Base-by-base conservation (phyloP, 2,329 filamentous ascomycete species). In the Colletotrichum gigasporum region DNA sequence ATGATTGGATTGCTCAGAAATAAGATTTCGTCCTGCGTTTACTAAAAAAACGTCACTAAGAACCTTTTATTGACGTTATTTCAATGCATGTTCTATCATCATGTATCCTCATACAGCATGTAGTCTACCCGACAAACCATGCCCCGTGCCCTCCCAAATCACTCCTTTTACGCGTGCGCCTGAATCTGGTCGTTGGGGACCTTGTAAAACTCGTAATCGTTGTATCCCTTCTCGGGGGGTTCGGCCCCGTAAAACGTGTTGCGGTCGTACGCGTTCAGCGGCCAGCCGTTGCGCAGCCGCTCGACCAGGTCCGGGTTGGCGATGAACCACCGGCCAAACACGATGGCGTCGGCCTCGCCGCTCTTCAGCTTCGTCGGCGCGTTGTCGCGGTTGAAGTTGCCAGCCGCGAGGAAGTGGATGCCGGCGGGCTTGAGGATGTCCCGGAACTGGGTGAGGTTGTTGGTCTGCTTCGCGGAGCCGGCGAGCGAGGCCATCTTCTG, bases 321-420 rank as follows among this genome's bases (percentile, higher is more conserved):
- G 11, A 75, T 65, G 30, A 73, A 75, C 9, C 57, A 56, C 6
- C 73, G 65, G 0, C 73, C 73, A n/a, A 74, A 75, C 1, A 79
- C 80, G 14, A 83, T 74, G 2, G 55, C 61, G 11, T 64, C 61
- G 11, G 61, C 20, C 20, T 60, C 47, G 2, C 34, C 18, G 72
- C 72, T 73, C 61, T 82, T 78, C 3, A 76, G 42, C 58, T 83
- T 67, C 72, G 84, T 76, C 1, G 76, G 78, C 0, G 77, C 75
- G 42, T 75, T 73, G 35, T 74, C 77, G 0, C 76, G 66, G 28
- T 73, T 75, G 69, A 79, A 84, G 2, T 80, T 82, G 47, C 83
- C 83, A 1, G 81, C 80, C n/a, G 87, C 69, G 3, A 89, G 67
- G 28, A 88, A 82, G 3, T 71, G 67, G 32, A 83, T 73, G 1